Evolutionary conservation across 176 grass and related monocot genomes (phyloP), one percentile per base, ranked within the genome.

Genomic region (Ensete ventricosum): DNA sequence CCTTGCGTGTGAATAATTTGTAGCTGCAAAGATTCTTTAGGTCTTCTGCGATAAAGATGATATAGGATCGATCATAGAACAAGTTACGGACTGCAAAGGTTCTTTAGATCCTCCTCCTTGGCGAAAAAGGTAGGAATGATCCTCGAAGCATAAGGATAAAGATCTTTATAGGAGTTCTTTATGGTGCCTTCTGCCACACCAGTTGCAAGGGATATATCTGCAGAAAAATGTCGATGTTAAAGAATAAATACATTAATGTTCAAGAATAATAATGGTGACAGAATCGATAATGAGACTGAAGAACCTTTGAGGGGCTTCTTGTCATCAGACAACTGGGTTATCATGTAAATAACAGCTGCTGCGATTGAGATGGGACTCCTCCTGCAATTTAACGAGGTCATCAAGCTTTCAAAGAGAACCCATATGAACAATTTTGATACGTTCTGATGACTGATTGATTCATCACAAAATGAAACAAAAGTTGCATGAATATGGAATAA

Each of bases 301-400:
- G 23, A 74, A 74, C 72, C 72, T 74, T 74, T 74, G 11, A 74
- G 72, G 53, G 72, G 72, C 53, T 74, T 74, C 53, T 74, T 74
- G 13, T 74, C 72, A 58, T 74, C 72, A 74, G 72, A 74, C 57
- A 74, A 34, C 53, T 55, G 72, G 27, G 72, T 74, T 55, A 74
- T 74, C 72, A 74, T 74, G 54, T 74, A 74, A 57, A 74, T 74
- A 19, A 74, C 53, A 74, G 72, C 72, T 74, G 72, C 72, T 57
- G 72, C 72, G 11, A 74, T 57, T 74, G 72, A 74, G 26, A 74
- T 74, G 53, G 72, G 72, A 55, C 72, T 74, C 23, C 72, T 74
- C 72, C 72, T 74, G 72, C 20, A 55, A 57, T 3, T 69, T 70
- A 21, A 20, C 1, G 48, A 14, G 9, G 16, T 43, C 11, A 43